A percentile compares a stretch with the other conserved stretches of the same genome.
Conservation (phyloP, 75 land plant genomes). For the Pseudotsuga menziesii region DNA sequence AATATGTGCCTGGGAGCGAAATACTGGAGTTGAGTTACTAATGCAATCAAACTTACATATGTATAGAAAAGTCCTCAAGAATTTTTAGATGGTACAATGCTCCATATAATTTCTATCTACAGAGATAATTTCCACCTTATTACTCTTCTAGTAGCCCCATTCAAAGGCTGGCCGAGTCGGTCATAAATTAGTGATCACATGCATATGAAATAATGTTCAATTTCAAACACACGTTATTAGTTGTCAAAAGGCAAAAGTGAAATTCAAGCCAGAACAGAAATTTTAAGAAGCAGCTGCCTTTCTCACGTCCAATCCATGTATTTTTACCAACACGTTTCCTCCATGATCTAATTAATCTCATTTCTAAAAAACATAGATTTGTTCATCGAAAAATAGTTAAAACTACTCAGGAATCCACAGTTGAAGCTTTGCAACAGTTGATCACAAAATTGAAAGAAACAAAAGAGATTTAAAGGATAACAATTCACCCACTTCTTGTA, state of each 20-base stretch:
- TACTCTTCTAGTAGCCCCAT: not conserved
- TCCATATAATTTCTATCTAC: not conserved
- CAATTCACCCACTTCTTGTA: conserved; percentile 27
- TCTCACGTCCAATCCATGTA: not conserved
- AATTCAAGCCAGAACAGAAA: not conserved
- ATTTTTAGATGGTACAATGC: not conserved
- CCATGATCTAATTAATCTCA: not conserved
- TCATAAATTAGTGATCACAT: not conserved
- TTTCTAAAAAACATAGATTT: not conserved
- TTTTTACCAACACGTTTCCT: not conserved
- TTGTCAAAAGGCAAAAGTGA: not conserved
- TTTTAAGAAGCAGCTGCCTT: not conserved
- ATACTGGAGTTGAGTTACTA: not conserved
- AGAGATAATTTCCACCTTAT: not conserved
- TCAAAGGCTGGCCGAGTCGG: not conserved
- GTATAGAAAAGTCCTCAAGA: not conserved
- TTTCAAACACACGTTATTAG: too few species aligned
- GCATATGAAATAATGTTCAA: not conserved
- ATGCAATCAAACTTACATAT: not conserved
- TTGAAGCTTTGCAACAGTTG: not conserved
- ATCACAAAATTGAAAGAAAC: not conserved
- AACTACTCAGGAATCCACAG: conserved; percentile 1
- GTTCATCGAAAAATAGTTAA: not conserved
- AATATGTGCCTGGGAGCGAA: not conserved
- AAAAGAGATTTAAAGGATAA: too few species aligned